These are phyloP conservation scores for Nepenthes mirabilis DNA, from an alignment of 148 eudicot genomes.

Conservation along the genomic window DNA sequence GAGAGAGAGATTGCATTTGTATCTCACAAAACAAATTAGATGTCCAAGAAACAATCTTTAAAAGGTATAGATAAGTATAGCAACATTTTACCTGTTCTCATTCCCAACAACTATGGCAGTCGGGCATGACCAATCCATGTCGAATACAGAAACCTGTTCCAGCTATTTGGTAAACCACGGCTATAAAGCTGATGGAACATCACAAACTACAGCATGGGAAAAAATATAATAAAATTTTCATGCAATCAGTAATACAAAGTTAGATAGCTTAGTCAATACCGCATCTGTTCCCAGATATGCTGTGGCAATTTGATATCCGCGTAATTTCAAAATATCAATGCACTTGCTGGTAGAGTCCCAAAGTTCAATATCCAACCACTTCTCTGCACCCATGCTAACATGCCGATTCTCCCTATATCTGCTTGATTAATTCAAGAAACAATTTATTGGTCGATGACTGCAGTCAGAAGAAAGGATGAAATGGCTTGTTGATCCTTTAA, in stretches of 20 bases:
- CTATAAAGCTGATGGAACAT: background rate
- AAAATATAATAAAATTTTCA: background rate
- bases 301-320: conserved; percentile 91
- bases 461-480: no score
- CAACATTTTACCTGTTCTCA: conserved; percentile 41
- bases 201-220: no score
- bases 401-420: conserved; percentile 82
- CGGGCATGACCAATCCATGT: conserved; percentile 90
- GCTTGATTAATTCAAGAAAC: conserved; percentile 6
- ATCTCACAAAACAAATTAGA: no score
- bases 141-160: conserved; percentile 61
- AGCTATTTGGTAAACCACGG: conserved; percentile 2
- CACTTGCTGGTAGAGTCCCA: conserved; percentile 76
- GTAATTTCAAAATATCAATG: conserved; percentile 61
- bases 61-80: conserved; percentile 2
- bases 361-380: conserved; percentile 93
- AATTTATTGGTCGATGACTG: no score
- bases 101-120: conserved; percentile 98
- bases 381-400: conserved; percentile 98
- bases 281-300: conserved; percentile 61
- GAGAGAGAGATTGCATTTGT: no score
- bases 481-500: no score
- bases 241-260: background rate
- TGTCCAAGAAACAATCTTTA: background rate
- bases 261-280: conserved; percentile 21